phyloP scores from a whole-genome alignment of 805 yeast species.

The Candida mattraensis region DNA sequence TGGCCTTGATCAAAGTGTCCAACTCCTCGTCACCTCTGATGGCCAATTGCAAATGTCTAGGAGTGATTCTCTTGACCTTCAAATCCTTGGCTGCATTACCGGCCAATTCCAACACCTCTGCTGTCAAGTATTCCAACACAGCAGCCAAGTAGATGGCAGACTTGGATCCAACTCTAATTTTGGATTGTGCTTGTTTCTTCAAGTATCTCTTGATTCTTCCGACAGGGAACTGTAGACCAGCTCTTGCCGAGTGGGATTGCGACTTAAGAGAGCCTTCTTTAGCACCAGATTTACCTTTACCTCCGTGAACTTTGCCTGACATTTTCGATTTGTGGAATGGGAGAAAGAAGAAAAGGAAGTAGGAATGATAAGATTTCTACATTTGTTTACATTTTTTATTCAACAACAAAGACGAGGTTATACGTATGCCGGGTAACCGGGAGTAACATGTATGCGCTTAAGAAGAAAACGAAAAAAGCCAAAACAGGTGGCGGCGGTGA shows the following conservation, averaged over 20 bases:
- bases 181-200: constrained; percentile 82
- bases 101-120: constrained; percentile 95
- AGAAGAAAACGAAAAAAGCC: no score
- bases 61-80: constrained; percentile 94
- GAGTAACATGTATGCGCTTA: no score
- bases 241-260: constrained; percentile 90
- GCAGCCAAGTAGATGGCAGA: constrained; percentile 94
- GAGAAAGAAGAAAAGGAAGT: constrained; percentile 8
- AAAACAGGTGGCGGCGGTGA: no score
- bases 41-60: constrained; percentile 95
- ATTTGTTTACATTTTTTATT: constrained; percentile 14
- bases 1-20: constrained; percentile 89
- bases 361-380: no score
- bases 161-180: constrained; percentile 68
- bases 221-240: constrained; percentile 95
- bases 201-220: constrained; percentile 98
- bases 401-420: constrained; percentile 2
- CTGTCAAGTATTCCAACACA: constrained; percentile 92
- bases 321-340: constrained; percentile 35
- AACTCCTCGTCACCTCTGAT: constrained; percentile 98
- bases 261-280: constrained; percentile 55
- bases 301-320: constrained; percentile 91
- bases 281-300: constrained; percentile 92
- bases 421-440: constrained; percentile 10
- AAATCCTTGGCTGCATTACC: constrained; percentile 98